Percentiles rank a stretch among this genome's conserved stretches.
Evolutionary conservation across 2,329 filamentous ascomycete genomes (phyloP).

Genomic region (Nectriaceae sp.): DNA sequence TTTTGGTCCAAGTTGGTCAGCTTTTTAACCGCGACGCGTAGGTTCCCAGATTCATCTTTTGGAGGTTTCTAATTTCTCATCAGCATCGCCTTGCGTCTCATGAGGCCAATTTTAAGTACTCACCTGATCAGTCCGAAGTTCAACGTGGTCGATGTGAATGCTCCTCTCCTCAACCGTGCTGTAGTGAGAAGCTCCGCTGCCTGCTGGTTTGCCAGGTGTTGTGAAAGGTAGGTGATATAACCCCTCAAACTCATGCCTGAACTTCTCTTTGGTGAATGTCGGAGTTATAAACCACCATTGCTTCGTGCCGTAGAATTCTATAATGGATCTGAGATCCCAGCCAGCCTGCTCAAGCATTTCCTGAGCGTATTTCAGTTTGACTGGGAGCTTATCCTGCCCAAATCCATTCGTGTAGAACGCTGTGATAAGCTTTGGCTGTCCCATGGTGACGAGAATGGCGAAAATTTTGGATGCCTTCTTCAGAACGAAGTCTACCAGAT

Average conservation of each 20-base stretch:
- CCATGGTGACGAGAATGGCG: slow-evolving; percentile 3
- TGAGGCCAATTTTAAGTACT: neutral
- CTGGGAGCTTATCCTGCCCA: neutral
- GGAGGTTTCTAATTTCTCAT: neutral
- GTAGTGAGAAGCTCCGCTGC: neutral
- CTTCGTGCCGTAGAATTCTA: neutral
- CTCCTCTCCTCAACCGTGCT: slow-evolving; percentile 4
- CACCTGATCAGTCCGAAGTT: slow-evolving; percentile 1
- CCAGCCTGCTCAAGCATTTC: neutral
- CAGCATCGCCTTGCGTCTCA: neutral
- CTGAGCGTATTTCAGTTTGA: neutral
- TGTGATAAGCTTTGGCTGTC: neutral
- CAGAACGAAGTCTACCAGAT: neutral
- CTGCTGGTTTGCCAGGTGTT: neutral
- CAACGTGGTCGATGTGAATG: slow-evolving; percentile 2
- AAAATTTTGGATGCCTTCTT: slow-evolving; percentile 2
- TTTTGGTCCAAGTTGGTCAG: neutral
- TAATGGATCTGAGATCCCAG: neutral
- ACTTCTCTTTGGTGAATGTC: neutral
- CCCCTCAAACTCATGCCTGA: slow-evolving; percentile 2
- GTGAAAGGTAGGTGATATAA: slow-evolving; percentile 1
- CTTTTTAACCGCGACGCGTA: slow-evolving; percentile 4
- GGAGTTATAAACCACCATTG: slow-evolving; percentile 8
- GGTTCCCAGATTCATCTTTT: neutral
- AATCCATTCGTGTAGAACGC: neutral